Percentiles rank a stretch among this genome's conserved stretches.
These are phyloP conservation scores for Naematelia aurantialba DNA, from an alignment of 768 basidiomycete genomes.

Conservation along the genomic window DNA sequence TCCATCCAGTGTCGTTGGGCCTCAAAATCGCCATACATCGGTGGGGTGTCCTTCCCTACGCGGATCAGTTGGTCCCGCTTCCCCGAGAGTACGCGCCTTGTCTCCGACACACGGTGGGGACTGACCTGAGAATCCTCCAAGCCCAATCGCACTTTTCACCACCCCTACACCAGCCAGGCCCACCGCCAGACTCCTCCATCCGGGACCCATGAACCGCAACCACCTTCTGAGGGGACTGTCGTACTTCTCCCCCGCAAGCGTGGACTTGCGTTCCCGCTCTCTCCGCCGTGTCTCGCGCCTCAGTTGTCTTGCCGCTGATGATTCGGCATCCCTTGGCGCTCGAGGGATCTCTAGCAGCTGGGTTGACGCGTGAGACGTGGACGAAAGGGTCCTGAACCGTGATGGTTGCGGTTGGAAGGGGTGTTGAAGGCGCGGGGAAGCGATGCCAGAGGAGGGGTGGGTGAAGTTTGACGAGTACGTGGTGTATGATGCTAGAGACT, in stretches of 20 bases:
- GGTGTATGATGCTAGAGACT: constrained; percentile 17
- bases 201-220: constrained; percentile 11
- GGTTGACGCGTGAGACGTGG: not conserved
- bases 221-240: constrained; percentile 16
- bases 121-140: constrained; percentile 19
- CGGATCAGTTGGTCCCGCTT: not conserved
- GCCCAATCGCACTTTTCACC: constrained; percentile 16
- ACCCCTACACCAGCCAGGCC: constrained; percentile 12
- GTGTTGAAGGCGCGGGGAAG: constrained; percentile 3
- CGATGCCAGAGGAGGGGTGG: not conserved
- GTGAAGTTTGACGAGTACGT: constrained; percentile 11
- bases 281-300: constrained; percentile 7
- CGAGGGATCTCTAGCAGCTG: not conserved
- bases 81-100: not conserved
- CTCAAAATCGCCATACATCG: constrained; percentile 88
- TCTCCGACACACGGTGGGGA: not conserved
- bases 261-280: constrained; percentile 4
- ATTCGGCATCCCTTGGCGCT: not conserved
- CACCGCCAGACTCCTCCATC: constrained; percentile 8
- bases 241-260: constrained; percentile 13
- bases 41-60: constrained; percentile 66
- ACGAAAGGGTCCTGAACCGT: not conserved
- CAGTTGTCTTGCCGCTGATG: constrained; percentile 3
- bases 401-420: not conserved
- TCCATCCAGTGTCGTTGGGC: constrained; percentile 97